Evolutionary conservation across 1,139 yeast species (phyloP).

Genomic region (Ashbya aceris): DNA sequence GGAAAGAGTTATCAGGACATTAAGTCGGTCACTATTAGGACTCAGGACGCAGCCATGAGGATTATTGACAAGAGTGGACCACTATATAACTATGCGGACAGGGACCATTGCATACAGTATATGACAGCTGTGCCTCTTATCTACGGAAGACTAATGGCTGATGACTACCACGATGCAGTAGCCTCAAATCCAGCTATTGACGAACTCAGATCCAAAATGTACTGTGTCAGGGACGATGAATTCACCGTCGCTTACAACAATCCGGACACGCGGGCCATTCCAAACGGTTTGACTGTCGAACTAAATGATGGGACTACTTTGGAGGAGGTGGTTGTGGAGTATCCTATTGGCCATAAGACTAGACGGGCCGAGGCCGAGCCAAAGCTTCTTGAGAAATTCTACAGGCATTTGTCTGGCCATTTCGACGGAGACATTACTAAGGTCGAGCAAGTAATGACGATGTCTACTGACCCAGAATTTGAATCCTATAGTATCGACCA

Average conservation of each 20-base stretch:
- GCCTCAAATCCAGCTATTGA: conserved; percentile 47
- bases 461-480: conserved; percentile 30
- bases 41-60: conserved; percentile 53
- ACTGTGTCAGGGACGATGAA: conserved; percentile 40
- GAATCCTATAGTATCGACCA: conserved; percentile 40
- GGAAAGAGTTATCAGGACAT: conserved; percentile 43
- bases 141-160: conserved; percentile 46
- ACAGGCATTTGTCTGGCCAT: conserved; percentile 40
- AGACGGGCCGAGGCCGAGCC: conserved; percentile 54
- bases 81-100: conserved; percentile 50
- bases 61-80: conserved; percentile 53
- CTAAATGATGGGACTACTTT: conserved; percentile 45
- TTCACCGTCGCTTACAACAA: conserved; percentile 46
- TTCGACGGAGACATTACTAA: conserved; percentile 30
- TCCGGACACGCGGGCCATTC: conserved; percentile 48
- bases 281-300: conserved; percentile 43
- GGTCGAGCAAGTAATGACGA: conserved; percentile 34
- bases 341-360: conserved; percentile 49
- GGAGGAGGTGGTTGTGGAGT: conserved; percentile 46
- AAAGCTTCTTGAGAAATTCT: conserved; percentile 40
- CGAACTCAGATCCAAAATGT: conserved; percentile 44
- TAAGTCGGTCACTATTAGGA: conserved; percentile 39
- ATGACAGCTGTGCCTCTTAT: conserved; percentile 51
- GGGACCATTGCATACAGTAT: conserved; percentile 55
- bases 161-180: conserved; percentile 43